Evolutionary conservation across 129 eudicot genomes (phyloP), one percentile per base, ranked within the genome.

Genomic region (Arctium lappa): DNA sequence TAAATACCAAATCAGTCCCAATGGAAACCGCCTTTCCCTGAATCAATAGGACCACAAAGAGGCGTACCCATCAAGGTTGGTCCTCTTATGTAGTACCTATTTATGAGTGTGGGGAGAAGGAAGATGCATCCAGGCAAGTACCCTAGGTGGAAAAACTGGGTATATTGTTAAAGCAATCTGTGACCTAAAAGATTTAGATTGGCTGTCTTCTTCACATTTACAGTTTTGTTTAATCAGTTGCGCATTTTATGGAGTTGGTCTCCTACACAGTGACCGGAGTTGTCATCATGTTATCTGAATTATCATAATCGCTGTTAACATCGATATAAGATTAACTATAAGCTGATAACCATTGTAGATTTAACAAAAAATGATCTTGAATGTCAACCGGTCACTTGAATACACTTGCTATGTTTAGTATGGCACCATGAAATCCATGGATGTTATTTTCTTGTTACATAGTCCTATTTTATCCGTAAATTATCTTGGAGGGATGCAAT

Each of bases 1-100:
- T 79, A 79, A 75, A 73, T 79, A 44, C 76, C 62, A 66, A 63
- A 79, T 79, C 30, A 79, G 87, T 73, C 84, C 69, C 73, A 11
- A 70, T 8, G 71, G 8, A 75, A 39, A 75, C 80, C 38, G 29
- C 50, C 68, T 39, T 77, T 72, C 40, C 1, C 68, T 83, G 74
- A 84, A 79, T 69, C 65, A 0, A 34, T 65, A 65, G 87, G 87
- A 84, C 87, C 84, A 84, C 84, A 74, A 18, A 84, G 63, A 63
- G 79, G 48, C 3, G 44, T 70, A 56, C 60, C 32, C 69, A 42
- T 69, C 40, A 78, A 33, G 50, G 81, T 8, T 29, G 71, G 81
- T 65, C 73, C 73, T 78, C 73, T 48, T 53, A 56, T 81, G 84
- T 63, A 16, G 29, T 82, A 82, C 75, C 18, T 7, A 39, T 34